Evolutionary conservation across 2,329 filamentous ascomycete species (phyloP).

Genomic region (Aureobasidium namibiae): DNA sequence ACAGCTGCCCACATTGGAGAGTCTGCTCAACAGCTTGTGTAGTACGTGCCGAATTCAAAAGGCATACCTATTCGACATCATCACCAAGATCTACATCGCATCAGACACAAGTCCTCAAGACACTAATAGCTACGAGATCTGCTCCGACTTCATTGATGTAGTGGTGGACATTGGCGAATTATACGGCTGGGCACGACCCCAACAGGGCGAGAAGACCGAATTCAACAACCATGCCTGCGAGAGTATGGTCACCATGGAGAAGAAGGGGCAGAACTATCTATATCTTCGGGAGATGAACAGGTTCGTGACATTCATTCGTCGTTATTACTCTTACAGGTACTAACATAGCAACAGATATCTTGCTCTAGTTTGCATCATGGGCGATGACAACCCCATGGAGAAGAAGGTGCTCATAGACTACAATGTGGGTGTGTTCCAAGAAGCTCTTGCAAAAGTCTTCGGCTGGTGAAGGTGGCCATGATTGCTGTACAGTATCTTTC

Average conservation of each 20-base stretch:
- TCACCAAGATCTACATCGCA: slow-evolving; percentile 97
- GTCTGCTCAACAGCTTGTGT: slow-evolving; percentile 87
- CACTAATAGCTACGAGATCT: slow-evolving; percentile 95
- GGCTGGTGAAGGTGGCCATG: slow-evolving; percentile 20
- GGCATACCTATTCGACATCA: slow-evolving; percentile 93
- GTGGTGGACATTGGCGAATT: slow-evolving; percentile 96
- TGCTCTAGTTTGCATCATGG: slow-evolving; percentile 78
- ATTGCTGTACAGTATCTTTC: not conserved
- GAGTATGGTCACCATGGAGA: slow-evolving; percentile 54
- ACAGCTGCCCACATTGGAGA: slow-evolving; percentile 83
- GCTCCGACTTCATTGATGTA: slow-evolving; percentile 96
- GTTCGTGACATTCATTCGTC: slow-evolving; percentile 34
- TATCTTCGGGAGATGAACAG: slow-evolving; percentile 60
- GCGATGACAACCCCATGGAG: slow-evolving; percentile 69
- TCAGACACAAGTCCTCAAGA: slow-evolving; percentile 90
- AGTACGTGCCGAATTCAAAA: slow-evolving; percentile 94
- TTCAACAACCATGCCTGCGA: slow-evolving; percentile 47
- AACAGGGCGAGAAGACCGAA: slow-evolving; percentile 24
- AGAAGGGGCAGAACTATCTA: slow-evolving; percentile 50
- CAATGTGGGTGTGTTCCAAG: slow-evolving; percentile 75
- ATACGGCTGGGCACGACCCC: slow-evolving; percentile 63
- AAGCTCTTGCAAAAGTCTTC: slow-evolving; percentile 72
- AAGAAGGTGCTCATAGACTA: slow-evolving; percentile 80
- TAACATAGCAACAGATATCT: slow-evolving; percentile 48
- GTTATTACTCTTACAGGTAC: not conserved